Evolutionary conservation across 2,329 filamentous ascomycete genomes (phyloP).

Genomic region (Fusarium illudens): DNA sequence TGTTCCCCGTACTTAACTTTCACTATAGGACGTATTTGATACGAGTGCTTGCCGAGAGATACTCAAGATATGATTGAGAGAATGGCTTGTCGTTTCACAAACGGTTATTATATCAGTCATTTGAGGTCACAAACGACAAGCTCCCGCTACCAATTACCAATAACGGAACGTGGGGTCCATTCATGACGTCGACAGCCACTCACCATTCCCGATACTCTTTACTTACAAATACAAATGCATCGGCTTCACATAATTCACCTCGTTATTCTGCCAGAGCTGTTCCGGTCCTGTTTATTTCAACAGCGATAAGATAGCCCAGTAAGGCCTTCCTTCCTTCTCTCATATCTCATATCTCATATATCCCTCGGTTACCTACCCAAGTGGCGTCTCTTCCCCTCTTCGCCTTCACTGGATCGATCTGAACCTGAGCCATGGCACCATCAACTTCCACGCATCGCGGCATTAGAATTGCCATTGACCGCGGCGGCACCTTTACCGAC

Average conservation of each 20-base stretch:
- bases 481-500: conserved; percentile 92
- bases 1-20: background rate
- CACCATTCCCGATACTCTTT: background rate
- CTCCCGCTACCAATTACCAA: conserved; percentile 27
- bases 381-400: conserved; percentile 25
- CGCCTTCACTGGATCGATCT: conserved; percentile 9
- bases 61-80: background rate
- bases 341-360: background rate
- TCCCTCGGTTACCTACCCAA: background rate
- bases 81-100: background rate
- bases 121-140: background rate
- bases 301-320: background rate
- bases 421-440: conserved; percentile 46
- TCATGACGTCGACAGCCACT: conserved; percentile 27
- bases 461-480: conserved; percentile 78
- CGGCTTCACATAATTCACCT: conserved; percentile 4
- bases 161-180: conserved; percentile 30
- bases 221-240: conserved; percentile 19
- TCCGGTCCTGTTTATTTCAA: background rate
- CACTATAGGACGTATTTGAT: background rate
- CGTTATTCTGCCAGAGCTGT: background rate
- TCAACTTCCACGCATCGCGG: conserved; percentile 59
- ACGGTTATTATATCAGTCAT: background rate
- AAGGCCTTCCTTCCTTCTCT: background rate
- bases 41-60: background rate